Percentiles rank a stretch among this genome's conserved stretches.
phyloP scores from a whole-genome alignment of 805 yeast species.

The Alloascoidea africana region DNA sequence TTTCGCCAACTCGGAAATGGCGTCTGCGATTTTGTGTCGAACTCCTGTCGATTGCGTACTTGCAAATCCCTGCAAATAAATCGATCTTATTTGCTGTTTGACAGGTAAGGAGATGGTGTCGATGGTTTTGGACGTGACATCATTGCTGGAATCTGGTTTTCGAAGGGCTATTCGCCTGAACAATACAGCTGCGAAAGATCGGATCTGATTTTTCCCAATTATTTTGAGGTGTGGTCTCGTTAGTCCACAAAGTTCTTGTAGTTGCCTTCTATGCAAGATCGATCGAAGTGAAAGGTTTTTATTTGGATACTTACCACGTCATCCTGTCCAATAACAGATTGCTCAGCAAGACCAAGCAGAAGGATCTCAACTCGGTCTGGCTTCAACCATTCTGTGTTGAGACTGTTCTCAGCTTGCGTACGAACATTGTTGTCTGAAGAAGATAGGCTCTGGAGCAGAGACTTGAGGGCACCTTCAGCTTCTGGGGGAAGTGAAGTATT shows the following conservation, averaged over 20 bases:
- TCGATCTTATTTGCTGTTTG: constrained; percentile 42
- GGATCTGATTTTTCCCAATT: constrained; percentile 8
- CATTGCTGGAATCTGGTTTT: constrained; percentile 50
- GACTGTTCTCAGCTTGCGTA: constrained; percentile 57
- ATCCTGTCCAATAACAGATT: constrained; percentile 47
- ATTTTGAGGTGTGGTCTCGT: too few relatives aligned
- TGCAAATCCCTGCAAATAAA: constrained; percentile 60
- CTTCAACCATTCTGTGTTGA: constrained; percentile 66
- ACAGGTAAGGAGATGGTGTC: constrained; percentile 51
- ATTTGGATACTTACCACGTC: constrained; percentile 27
- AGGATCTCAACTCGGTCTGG: constrained; percentile 53
- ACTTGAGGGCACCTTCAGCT: constrained; percentile 33
- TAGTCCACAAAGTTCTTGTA: too few relatives aligned
- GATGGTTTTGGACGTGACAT: constrained; percentile 63
- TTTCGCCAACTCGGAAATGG: constrained; percentile 82
- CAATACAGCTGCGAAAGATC: constrained; percentile 72
- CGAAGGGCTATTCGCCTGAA: constrained; percentile 77
- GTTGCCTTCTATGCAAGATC: too few relatives aligned
- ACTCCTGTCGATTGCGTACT: constrained; percentile 56
- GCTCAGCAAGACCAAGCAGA: constrained; percentile 68
- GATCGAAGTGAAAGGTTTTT: not conserved
- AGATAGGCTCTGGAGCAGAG: constrained; percentile 50
- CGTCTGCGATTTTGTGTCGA: constrained; percentile 87
- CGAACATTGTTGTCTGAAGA: constrained; percentile 69
- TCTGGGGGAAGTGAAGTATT: constrained; percentile 43